phyloP scores from a whole-genome alignment of 2,329 filamentous ascomycete genomes.

The Clonostachys rhizophaga region DNA sequence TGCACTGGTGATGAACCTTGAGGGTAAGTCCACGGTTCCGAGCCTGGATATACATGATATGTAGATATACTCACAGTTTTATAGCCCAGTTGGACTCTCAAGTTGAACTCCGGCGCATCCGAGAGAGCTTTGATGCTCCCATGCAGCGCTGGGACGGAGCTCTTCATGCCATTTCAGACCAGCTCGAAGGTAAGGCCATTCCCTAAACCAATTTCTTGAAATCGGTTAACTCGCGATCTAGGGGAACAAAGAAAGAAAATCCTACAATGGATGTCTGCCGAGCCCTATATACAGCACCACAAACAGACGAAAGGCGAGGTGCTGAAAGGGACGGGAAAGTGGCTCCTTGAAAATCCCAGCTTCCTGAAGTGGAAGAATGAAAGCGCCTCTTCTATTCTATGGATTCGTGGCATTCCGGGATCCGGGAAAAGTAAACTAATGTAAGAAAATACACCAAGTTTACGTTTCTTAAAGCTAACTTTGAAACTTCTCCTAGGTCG shows the following conservation, averaged over 20 bases:
- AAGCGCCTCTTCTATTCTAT: conserved; percentile 21
- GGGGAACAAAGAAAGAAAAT: background rate
- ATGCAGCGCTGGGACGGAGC: background rate
- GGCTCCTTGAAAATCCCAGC: conserved; percentile 10
- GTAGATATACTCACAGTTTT: no score
- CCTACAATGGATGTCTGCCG: background rate
- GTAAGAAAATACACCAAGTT: background rate
- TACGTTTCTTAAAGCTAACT: no score
- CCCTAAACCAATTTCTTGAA: background rate
- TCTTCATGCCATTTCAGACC: background rate
- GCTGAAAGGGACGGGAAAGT: conserved; percentile 10
- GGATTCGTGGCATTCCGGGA: conserved; percentile 23
- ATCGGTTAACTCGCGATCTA: no score
- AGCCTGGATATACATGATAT: no score
- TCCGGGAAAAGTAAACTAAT: conserved; percentile 20
- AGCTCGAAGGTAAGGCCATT: background rate
- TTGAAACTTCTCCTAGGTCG: no score
- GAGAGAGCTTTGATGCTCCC: background rate
- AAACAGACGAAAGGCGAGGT: conserved; percentile 4
- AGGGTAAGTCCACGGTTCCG: no score
- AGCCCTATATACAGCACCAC: conserved; percentile 2
- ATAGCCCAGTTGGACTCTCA: no score
- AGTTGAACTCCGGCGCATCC: background rate
- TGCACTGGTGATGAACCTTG: no score
- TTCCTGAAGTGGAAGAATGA: conserved; percentile 16